Percentiles rank a stretch among this genome's conserved stretches.
phyloP scores from a whole-genome alignment of 2,329 filamentous ascomycete genomes.

The Hymenoscyphus fraxineus region DNA sequence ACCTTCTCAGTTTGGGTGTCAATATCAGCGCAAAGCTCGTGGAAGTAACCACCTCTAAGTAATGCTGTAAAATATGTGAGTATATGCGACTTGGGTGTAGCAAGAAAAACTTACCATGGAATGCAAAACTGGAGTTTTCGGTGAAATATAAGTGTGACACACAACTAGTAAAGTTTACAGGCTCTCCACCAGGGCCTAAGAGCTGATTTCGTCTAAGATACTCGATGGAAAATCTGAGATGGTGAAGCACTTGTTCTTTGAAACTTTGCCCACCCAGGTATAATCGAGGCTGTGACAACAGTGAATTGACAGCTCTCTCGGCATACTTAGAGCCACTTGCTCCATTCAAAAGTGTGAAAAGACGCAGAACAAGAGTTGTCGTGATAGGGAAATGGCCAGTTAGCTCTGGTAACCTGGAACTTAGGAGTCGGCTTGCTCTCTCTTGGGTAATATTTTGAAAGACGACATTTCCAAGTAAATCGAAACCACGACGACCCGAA shows the following conservation, averaged over 20 bases:
- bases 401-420: constrained; percentile 68
- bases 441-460: constrained; percentile 62
- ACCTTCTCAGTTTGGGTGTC: constrained; percentile 46
- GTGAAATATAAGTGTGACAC: constrained; percentile 74
- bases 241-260: constrained; percentile 68
- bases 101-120: constrained; percentile 49
- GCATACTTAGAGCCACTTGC: constrained; percentile 63
- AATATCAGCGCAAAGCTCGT: constrained; percentile 57
- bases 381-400: constrained; percentile 77
- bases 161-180: constrained; percentile 68
- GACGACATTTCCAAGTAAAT: constrained; percentile 75
- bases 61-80: constrained; percentile 42
- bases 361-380: constrained; percentile 64
- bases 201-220: constrained; percentile 69
- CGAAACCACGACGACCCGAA: constrained; percentile 76
- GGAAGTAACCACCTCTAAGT: constrained; percentile 67
- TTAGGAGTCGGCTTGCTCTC: constrained; percentile 66
- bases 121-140: constrained; percentile 71
- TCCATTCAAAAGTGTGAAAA: constrained; percentile 63
- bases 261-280: constrained; percentile 67
- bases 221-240: constrained; percentile 76
- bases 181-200: constrained; percentile 55
- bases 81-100: background rate
- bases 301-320: constrained; percentile 56
- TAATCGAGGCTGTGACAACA: constrained; percentile 66